Conservation (phyloP, 192 early-diverging fungal species). For the Chytriomyces confervae region DNA sequence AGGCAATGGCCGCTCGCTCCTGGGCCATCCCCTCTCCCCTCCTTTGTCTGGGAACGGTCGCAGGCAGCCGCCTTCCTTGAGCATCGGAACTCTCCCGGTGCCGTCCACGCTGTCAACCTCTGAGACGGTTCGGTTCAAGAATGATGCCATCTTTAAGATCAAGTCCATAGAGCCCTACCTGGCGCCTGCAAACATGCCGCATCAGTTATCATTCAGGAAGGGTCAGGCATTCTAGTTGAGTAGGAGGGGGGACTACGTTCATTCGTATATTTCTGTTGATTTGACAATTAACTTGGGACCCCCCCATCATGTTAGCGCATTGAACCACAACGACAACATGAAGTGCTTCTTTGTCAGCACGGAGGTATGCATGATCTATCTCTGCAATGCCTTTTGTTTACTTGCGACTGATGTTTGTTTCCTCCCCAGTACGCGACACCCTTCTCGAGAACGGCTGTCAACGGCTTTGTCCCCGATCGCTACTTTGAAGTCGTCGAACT, state of each 20-base stretch:
- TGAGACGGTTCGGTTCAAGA: constrained; percentile 12
- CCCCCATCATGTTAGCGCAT: constrained; percentile 30
- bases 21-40: not conserved
- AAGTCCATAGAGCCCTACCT: constrained; percentile 51
- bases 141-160: constrained; percentile 57
- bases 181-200: constrained; percentile 36
- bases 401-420: not conserved
- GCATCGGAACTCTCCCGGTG: not conserved
- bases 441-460: constrained; percentile 55
- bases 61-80: not conserved
- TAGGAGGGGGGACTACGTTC: not conserved
- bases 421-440: constrained; percentile 51
- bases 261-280: not conserved
- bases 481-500: constrained; percentile 56
- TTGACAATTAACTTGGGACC: no score
- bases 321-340: constrained; percentile 44
- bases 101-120: constrained; percentile 10
- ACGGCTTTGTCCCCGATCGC: constrained; percentile 52
- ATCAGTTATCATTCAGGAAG: constrained; percentile 55
- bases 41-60: not conserved
- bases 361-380: constrained; percentile 13
- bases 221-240: constrained; percentile 55
- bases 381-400: not conserved
- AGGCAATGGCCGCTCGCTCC: no score
- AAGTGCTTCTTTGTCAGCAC: constrained; percentile 60